phyloP scores from a whole-genome alignment of 2,329 filamentous ascomycete genomes.

The Orbilia javanica region DNA sequence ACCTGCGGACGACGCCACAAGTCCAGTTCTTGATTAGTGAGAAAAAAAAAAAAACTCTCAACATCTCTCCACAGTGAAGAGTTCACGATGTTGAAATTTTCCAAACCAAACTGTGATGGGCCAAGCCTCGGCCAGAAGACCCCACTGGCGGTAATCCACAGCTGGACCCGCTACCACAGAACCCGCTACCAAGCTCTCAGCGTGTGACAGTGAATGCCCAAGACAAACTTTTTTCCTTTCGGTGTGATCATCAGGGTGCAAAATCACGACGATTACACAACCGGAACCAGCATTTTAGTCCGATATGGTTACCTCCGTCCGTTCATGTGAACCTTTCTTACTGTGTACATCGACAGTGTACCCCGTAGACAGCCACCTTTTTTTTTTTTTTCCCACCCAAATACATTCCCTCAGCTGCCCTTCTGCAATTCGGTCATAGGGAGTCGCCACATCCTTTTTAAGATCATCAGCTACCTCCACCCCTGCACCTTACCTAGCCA shows the following conservation, averaged over 20 bases:
- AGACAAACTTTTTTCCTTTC: slow-evolving; percentile 6
- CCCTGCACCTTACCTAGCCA: slow-evolving; percentile 36
- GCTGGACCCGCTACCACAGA: slow-evolving; percentile 2
- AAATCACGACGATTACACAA: slow-evolving; percentile 7
- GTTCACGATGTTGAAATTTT: slow-evolving; percentile 25
- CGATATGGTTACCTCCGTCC: slow-evolving; percentile 18
- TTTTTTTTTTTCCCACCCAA: slow-evolving; percentile 14
- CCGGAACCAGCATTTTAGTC: background rate
- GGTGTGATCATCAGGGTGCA: slow-evolving; percentile 34
- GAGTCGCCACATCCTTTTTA: slow-evolving; percentile 17
- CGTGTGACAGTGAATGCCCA: slow-evolving; percentile 10
- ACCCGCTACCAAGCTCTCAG: slow-evolving; percentile 3
- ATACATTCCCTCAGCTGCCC: too few species aligned
- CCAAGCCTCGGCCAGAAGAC: slow-evolving; percentile 33
- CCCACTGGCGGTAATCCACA: slow-evolving; percentile 29
- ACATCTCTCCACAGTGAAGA: slow-evolving; percentile 4
- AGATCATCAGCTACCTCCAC: slow-evolving; percentile 1
- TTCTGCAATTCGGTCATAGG: slow-evolving; percentile 19
- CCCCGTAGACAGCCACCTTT: slow-evolving; percentile 29
- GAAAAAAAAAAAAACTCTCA: background rate
- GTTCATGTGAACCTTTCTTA: slow-evolving; percentile 28
- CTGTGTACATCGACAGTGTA: background rate
- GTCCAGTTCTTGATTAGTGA: slow-evolving; percentile 30
- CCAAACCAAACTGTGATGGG: slow-evolving; percentile 11
- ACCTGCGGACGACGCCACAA: slow-evolving; percentile 10